These are phyloP conservation scores for Xanthoconium separans DNA, from an alignment of 1,284 basidiomycete species.

Conservation along the genomic window DNA sequence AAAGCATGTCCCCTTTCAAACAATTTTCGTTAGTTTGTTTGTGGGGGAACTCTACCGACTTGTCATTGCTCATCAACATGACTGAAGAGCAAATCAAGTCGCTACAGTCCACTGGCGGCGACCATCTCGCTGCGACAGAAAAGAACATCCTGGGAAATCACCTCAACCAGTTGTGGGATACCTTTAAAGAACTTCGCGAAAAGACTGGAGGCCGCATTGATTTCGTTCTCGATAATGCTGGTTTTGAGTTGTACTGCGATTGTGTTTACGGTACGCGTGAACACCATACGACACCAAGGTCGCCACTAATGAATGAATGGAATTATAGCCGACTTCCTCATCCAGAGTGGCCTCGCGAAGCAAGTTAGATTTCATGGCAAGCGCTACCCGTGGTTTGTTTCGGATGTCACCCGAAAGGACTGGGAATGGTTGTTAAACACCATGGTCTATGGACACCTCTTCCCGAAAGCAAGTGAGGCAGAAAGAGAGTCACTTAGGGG, in stretches of 20 bases:
- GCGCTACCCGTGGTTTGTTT: conserved; percentile 90
- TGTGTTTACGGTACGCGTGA: conserved; percentile 84
- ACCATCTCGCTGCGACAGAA: conserved; percentile 92
- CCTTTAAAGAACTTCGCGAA: conserved; percentile 66
- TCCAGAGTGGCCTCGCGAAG: conserved; percentile 87
- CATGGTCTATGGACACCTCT: conserved; percentile 86
- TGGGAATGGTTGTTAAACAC: conserved; percentile 94
- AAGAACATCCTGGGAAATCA: conserved; percentile 94
- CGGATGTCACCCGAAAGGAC: conserved; percentile 96
- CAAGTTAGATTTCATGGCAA: conserved; percentile 94
- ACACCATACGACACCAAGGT: neutral
- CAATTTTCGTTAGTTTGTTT: conserved; percentile 68
- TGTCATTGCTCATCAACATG: conserved; percentile 97
- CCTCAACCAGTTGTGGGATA: conserved; percentile 79
- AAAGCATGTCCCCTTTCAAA: neutral
- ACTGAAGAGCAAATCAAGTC: conserved; percentile 98
- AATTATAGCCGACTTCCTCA: conserved; percentile 75
- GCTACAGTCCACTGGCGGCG: conserved; percentile 95
- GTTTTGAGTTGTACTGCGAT: conserved; percentile 97
- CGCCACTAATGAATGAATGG: conserved; percentile 12
- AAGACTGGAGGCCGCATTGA: conserved; percentile 84
- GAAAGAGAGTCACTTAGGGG: conserved; percentile 82
- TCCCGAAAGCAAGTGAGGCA: conserved; percentile 75
- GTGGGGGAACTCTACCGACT: conserved; percentile 97
- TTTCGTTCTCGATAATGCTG: conserved; percentile 87